phyloP scores from a whole-genome alignment of 1,139 yeast species.

The Yamadazyma conglobata region DNA sequence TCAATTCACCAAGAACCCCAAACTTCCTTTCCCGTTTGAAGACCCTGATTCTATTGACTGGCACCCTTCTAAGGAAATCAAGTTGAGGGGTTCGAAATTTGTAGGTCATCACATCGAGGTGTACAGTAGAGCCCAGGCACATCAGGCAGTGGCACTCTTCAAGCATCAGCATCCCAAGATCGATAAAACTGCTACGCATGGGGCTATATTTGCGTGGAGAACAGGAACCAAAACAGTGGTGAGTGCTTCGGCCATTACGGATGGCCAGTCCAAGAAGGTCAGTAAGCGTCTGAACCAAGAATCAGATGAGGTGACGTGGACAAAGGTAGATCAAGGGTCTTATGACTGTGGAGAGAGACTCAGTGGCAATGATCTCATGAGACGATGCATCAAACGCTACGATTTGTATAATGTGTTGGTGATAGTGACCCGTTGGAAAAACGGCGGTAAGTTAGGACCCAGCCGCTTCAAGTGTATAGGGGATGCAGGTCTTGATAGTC shows the following conservation, averaged over 20 bases:
- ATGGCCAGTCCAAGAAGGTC: not conserved
- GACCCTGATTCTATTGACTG: constrained; percentile 16
- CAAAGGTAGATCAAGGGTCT: constrained; percentile 49
- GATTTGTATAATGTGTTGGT: constrained; percentile 51
- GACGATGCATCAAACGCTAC: constrained; percentile 45
- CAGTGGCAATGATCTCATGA: constrained; percentile 54
- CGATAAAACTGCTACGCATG: constrained; percentile 56
- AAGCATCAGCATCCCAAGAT: constrained; percentile 36
- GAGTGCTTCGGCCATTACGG: too few species aligned
- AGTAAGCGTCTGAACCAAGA: constrained; percentile 8
- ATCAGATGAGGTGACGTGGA: constrained; percentile 3
- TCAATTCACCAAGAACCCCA: not conserved
- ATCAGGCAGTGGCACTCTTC: constrained; percentile 34
- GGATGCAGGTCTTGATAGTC: constrained; percentile 46
- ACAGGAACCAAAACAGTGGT: constrained; percentile 27
- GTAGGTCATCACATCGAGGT: constrained; percentile 54
- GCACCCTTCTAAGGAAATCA: constrained; percentile 27
- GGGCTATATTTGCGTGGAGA: constrained; percentile 68
- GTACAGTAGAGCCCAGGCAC: constrained; percentile 33
- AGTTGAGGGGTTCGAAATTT: constrained; percentile 55
- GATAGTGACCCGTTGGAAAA: constrained; percentile 72
- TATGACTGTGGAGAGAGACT: constrained; percentile 66
- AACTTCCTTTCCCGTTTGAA: not conserved
- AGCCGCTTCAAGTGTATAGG: constrained; percentile 62
- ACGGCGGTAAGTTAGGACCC: constrained; percentile 65